Evolutionary conservation across 495 filamentous ascomycete species (phyloP), one percentile per base, ranked within the genome.

Genomic region (Penicillium coffeae): DNA sequence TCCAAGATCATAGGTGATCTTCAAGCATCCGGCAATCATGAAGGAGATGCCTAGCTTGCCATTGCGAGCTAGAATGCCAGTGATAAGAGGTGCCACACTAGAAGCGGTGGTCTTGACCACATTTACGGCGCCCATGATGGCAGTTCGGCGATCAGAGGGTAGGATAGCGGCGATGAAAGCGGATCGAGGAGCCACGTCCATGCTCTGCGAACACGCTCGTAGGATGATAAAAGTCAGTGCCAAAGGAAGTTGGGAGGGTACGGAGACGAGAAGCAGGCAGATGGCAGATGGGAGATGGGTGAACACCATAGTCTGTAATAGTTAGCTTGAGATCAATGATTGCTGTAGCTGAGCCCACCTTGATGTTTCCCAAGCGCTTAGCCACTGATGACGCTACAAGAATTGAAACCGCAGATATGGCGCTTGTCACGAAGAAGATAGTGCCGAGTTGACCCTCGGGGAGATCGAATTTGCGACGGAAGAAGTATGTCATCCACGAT

Each of bases 161-260:
- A 92, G 75, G 0, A 84, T 81, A 0, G 83, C 81, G 0, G 88
- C 83, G 8, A 93, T 74, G 65, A 94, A 93, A 0, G 90, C 88
- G 0, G 85, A 79, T 2, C 88, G 79, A 0, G 90, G 89, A 0
- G 87, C 87, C 49, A 86, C 81, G 56, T 95, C 89, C 88, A 93
- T 93, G 54, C 75, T 85, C 55, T 85, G 82, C 8, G 83, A 73
- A 33, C 80, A 81, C 0, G 86, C 77, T 9, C 89, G 79, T n/a
- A 92, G 68, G 21, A 89, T 66, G 12, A 91, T 70, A 36, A 91
- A 80, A 2, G 71, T 74, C 37, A 85, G 72, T 2, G 83, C 71
- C 16, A 87, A 48, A 20, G 71, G 73, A 12, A 84, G 67, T 20
- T 64, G 68, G 21, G 63, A 60, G 1, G 85, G 81, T 13, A 87